Percentiles rank a stretch among this genome's conserved stretches.
phyloP scores from a whole-genome alignment of 2,329 filamentous ascomycete species.

The Lojkania enalia region DNA sequence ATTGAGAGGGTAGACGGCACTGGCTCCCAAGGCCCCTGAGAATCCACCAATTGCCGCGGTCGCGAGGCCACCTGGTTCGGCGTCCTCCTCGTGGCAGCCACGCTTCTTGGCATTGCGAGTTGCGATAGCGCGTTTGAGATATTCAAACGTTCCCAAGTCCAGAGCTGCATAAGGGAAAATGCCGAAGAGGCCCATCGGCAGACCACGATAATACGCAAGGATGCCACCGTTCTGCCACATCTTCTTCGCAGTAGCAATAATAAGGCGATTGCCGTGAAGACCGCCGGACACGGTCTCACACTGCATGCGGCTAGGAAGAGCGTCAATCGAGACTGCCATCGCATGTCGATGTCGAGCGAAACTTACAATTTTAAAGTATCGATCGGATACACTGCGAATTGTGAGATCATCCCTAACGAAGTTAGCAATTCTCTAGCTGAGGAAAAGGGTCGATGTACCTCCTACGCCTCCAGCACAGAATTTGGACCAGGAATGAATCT shows the following conservation, averaged over 20 bases:
- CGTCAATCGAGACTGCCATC: conserved; percentile 13
- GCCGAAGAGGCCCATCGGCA: conserved; percentile 90
- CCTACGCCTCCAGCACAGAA: conserved; percentile 89
- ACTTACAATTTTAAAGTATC: conserved; percentile 77
- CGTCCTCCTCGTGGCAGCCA: conserved; percentile 79
- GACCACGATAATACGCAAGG: conserved; percentile 81
- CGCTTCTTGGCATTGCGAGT: conserved; percentile 68
- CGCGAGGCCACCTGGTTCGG: conserved; percentile 74
- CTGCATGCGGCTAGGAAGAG: conserved; percentile 71
- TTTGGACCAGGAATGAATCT: conserved; percentile 81
- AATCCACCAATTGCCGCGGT: conserved; percentile 89
- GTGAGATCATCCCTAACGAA: conserved; percentile 74
- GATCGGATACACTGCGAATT: conserved; percentile 94
- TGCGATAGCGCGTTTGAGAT: conserved; percentile 77
- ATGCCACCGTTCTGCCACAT: conserved; percentile 81
- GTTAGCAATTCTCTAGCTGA: conserved; percentile 3
- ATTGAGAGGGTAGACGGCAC: conserved; percentile 94
- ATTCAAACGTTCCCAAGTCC: conserved; percentile 93
- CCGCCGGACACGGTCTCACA: conserved; percentile 91
- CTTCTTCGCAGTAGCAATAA: conserved; percentile 79
- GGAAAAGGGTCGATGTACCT: conserved; percentile 42
- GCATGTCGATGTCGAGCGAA: background rate
- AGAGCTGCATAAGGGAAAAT: conserved; percentile 99
- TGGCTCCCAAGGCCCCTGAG: conserved; percentile 88
- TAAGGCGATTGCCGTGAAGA: conserved; percentile 77